Base-by-base conservation (phyloP, 2,329 filamentous ascomycete genomes). In the Ambrosiella xylebori region DNA sequence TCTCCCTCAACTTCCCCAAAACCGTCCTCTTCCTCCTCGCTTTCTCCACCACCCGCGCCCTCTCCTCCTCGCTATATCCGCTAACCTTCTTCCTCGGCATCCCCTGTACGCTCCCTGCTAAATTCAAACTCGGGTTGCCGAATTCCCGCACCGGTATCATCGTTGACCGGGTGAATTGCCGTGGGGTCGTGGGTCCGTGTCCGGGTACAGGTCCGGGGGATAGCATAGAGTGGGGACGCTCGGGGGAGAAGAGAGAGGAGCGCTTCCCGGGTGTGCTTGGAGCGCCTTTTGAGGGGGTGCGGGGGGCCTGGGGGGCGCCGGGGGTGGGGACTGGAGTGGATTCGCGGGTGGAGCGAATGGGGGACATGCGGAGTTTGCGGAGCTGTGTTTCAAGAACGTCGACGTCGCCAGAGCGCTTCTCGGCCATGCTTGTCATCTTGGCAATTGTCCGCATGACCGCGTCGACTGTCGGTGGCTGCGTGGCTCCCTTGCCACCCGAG, bases 401-500 rank as follows among this genome's bases (percentile, higher is more conserved):
- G 56, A 98, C 82, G 65, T 97, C 91, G 59, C 85, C 87, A 66
- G 86, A 93, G 67, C 88, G 86, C 71, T 88, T 88, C 74, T 97
- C 88, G 0, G 86, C 86, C 84, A 96, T 91, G 61, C 76, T 79
- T 39, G 90, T 96, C 85, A 98, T 90, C 66, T 93, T 95, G 59
- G 76, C 76, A 63, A 98, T 95, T 0, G 93, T 98, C 61, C 86
- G 87, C 64, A 90, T 84, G 17, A 98, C 87, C 0, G 88, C 88
- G 64, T 96, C 93, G 8, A 96, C 87, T 0, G 90, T 96, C 0
- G 93, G 93, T 3, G 84, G 79, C 55, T 76, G 74, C 9, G 69
- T 65, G 19, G 65, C 68, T 1, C 66, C 67, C 5, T 41, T 52
- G 27, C 49, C 55, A 17, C 53, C 57, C 5, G 70, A 70, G 59